A percentile compares a stretch with the other conserved stretches of the same genome.
phyloP scores from a whole-genome alignment of 768 basidiomycete species.

The Scleroderma bovista region DNA sequence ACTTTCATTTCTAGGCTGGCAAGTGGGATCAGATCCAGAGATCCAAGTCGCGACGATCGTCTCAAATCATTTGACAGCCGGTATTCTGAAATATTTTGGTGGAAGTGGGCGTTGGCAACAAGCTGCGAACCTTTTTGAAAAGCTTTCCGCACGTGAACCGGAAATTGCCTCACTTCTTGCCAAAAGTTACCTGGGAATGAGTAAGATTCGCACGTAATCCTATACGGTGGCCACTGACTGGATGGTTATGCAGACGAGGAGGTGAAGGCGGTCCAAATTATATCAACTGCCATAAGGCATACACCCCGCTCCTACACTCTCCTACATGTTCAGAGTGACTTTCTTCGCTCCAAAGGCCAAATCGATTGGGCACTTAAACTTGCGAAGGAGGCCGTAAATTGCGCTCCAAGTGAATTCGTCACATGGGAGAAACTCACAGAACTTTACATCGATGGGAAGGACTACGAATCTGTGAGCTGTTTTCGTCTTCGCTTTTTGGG shows the following conservation, averaged over 20 bases:
- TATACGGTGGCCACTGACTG: neutral
- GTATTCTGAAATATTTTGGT: constrained; percentile 95
- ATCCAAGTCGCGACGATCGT: constrained; percentile 97
- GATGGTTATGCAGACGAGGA: constrained; percentile 70
- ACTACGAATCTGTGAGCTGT: constrained; percentile 61
- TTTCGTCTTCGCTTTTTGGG: neutral
- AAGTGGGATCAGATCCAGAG: constrained; percentile 96
- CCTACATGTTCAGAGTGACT: constrained; percentile 92
- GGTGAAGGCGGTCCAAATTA: constrained; percentile 95
- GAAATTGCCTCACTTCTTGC: constrained; percentile 88
- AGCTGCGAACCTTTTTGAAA: constrained; percentile 92
- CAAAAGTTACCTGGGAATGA: constrained; percentile 93
- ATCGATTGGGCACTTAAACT: constrained; percentile 86
- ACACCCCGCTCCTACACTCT: constrained; percentile 92
- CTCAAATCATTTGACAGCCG: constrained; percentile 93
- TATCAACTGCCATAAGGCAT: constrained; percentile 74
- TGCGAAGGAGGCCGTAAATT: constrained; percentile 93
- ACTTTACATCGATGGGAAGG: constrained; percentile 83
- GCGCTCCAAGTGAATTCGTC: constrained; percentile 96
- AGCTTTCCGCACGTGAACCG: constrained; percentile 76
- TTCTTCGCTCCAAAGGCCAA: constrained; percentile 81
- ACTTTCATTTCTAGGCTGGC: constrained; percentile 71
- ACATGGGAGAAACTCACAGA: constrained; percentile 99
- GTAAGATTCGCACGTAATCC: constrained; percentile 44
- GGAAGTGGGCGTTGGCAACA: constrained; percentile 83